Base-by-base conservation (phyloP, 768 basidiomycete species). In the Guyanaporus albipodus region DNA sequence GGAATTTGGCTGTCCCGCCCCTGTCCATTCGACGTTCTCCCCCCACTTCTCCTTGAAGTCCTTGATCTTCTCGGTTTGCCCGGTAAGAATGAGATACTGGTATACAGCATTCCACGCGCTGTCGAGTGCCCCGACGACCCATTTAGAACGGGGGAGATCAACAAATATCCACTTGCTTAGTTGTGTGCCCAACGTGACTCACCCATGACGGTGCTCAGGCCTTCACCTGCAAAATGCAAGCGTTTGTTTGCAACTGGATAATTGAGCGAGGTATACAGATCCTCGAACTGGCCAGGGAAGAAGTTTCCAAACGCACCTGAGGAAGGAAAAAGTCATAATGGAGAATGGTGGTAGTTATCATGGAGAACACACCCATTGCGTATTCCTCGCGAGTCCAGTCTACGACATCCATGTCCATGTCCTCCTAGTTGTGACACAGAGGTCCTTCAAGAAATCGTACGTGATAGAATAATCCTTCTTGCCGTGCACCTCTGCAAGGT, bases 221-320 rank as follows among this genome's bases (percentile, higher is more conserved):
- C 46, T 8, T 54, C 53, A 8, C 53, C 52, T 9, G 52, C 52
- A 43, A 53, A 48, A 15, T 54, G 52, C 36, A 44, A 17, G 5
- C 41, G 18, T 3, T 35, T 36, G n/a, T 24, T 32, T 35, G 55
- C 61, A 6, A 67, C 66, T 6, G 70, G 67, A 4, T 35, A 29
- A 17, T 48, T 67, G 21, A 72, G 55, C 19, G 54, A 54, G 3
- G 46, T 43, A 48, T 70, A 74, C 18, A 67, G 23, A 22, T 60
- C 44, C 15, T 49, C 52, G 48, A 70, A 73, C 14, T 70, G 46
- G 4, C 70, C 71, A 8, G 73, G 72, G 5, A 63, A 66, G 37
- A 73, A 74, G 47, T 50, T 54, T 0, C 71, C 67, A 46, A 51
- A 73, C 6, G 68, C 67, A 43, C 73, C 71, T 71, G 39, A 31